Evolutionary conservation across 805 yeast genomes (phyloP).

Genomic region (Candida adriatica): DNA sequence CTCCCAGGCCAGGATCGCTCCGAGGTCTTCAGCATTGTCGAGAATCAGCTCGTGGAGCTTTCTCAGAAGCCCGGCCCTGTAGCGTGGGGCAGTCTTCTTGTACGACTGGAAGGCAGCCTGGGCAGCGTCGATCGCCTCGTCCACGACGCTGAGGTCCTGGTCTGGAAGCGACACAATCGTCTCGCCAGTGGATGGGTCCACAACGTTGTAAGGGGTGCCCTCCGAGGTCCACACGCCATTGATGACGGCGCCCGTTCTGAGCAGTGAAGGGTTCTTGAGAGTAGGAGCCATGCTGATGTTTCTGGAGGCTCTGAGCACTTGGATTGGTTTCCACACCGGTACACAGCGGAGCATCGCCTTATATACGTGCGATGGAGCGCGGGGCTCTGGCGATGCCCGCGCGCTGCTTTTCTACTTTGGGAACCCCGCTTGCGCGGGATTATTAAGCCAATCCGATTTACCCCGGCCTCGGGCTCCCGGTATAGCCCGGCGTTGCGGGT

Average conservation of each 20-base stretch:
- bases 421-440: too few species aligned
- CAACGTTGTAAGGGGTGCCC: slow-evolving; percentile 49
- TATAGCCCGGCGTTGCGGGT: too few species aligned
- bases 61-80: slow-evolving; percentile 45
- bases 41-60: slow-evolving; percentile 43
- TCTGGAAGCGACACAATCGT: slow-evolving; percentile 54
- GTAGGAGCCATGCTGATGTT: slow-evolving; percentile 8
- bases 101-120: slow-evolving; percentile 37
- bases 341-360: too few species aligned
- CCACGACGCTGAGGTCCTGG: slow-evolving; percentile 53
- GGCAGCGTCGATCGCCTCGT: slow-evolving; percentile 46
- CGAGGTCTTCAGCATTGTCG: slow-evolving; percentile 52
- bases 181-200: slow-evolving; percentile 69
- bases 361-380: too few species aligned
- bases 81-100: slow-evolving; percentile 41
- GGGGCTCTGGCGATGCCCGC: too few species aligned
- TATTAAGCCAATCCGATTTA: too few species aligned
- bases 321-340: too few species aligned
- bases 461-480: too few species aligned
- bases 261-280: slow-evolving; percentile 36
- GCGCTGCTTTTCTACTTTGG: too few species aligned
- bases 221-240: slow-evolving; percentile 67
- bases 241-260: slow-evolving; percentile 55
- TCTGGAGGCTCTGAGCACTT: too few species aligned
- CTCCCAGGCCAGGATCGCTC: slow-evolving; percentile 49